A percentile compares a stretch with the other conserved stretches of the same genome.
These are phyloP conservation scores for Candida albicans DNA, from an alignment of 1,139 yeast species.

Conservation along the genomic window DNA sequence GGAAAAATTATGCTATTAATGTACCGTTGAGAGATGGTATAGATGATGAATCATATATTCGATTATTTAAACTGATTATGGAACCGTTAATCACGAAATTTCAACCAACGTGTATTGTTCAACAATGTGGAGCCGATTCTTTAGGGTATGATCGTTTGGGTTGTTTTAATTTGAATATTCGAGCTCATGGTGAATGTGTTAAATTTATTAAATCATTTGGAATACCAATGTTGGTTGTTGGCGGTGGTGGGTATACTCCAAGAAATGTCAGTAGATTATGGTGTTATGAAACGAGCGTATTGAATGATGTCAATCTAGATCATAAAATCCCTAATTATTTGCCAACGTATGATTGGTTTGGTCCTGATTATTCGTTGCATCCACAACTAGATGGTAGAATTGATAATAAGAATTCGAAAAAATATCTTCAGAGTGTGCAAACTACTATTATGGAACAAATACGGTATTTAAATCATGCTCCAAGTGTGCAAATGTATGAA, in stretches of 20 bases:
- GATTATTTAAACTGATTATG: conserved; percentile 84
- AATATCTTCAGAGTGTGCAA: conserved; percentile 78
- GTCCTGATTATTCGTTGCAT: conserved; percentile 87
- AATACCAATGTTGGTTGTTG: conserved; percentile 87
- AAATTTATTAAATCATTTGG: conserved; percentile 82
- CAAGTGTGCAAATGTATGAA: conserved; percentile 89
- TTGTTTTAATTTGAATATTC: conserved; percentile 86
- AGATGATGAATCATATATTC: conserved; percentile 88
- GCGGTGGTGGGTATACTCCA: conserved; percentile 99
- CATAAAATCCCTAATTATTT: conserved; percentile 72
- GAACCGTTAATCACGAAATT: conserved; percentile 83
- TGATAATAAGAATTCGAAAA: conserved; percentile 84
- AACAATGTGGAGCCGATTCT: conserved; percentile 98
- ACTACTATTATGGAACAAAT: conserved; percentile 80
- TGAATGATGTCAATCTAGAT: conserved; percentile 77
- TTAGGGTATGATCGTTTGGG: conserved; percentile 92
- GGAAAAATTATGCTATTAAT: conserved; percentile 83
- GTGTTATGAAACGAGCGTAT: conserved; percentile 91
- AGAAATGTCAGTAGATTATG: conserved; percentile 95
- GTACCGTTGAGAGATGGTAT: conserved; percentile 95
- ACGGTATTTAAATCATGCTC: conserved; percentile 83
- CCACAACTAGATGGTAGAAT: conserved; percentile 87
- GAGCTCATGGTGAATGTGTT: conserved; percentile 95
- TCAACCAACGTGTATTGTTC: conserved; percentile 90
- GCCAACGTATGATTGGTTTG: conserved; percentile 87